These are phyloP conservation scores for Phytophthora agathidicida DNA, from an alignment of 352 stramenopile species.

Conservation along the genomic window DNA sequence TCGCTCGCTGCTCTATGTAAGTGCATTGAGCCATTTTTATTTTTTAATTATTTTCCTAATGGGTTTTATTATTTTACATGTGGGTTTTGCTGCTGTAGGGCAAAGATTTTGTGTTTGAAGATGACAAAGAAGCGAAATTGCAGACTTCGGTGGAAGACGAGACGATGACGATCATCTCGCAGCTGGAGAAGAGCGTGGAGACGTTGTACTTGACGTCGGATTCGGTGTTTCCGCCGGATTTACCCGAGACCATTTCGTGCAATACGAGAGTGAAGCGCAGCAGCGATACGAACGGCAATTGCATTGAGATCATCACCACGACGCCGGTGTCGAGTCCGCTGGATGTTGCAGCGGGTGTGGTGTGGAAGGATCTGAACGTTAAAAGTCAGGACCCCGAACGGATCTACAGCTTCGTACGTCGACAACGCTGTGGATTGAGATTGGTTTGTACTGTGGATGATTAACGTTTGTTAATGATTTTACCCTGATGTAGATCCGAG, in stretches of 20 bases:
- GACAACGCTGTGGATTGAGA: neutral
- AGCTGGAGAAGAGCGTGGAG: constrained; percentile 38
- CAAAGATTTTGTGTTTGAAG: constrained; percentile 32
- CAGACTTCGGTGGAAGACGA: constrained; percentile 22
- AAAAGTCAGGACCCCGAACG: constrained; percentile 37
- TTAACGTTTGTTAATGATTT: neutral
- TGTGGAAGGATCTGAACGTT: constrained; percentile 40
- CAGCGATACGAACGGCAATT: constrained; percentile 29
- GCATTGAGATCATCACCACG: constrained; percentile 36
- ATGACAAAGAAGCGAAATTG: constrained; percentile 9
- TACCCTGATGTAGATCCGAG: constrained; percentile 23
- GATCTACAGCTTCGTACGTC: constrained; percentile 43
- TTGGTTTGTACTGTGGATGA: neutral
- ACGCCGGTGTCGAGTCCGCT: constrained; percentile 32
- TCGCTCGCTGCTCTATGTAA: constrained; percentile 31
- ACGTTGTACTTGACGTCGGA: constrained; percentile 35
- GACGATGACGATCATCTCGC: constrained; percentile 31
- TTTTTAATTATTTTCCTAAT: constrained; percentile 3
- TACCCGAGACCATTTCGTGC: constrained; percentile 32
- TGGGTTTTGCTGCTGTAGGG: constrained; percentile 20
- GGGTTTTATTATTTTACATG: constrained; percentile 10
- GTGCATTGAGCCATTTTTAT: neutral
- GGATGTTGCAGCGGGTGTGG: constrained; percentile 18
- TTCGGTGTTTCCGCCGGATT: constrained; percentile 34
- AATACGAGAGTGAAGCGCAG: constrained; percentile 34